phyloP scores from a whole-genome alignment of 2,329 filamentous ascomycete species.

The Pseudogymnoascus sp. region DNA sequence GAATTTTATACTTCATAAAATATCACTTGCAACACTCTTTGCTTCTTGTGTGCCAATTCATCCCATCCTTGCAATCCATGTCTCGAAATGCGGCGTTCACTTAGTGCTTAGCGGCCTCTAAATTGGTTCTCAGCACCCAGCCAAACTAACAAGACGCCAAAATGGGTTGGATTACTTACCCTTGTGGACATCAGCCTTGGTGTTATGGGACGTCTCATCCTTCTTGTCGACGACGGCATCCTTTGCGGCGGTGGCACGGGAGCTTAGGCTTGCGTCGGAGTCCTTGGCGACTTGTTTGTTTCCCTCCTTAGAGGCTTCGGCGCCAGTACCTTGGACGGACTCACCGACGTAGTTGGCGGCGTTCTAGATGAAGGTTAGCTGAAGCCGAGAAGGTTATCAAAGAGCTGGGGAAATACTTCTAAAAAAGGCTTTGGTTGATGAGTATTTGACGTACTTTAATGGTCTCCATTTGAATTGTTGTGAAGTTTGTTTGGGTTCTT shows the following conservation, averaged over 20 bases:
- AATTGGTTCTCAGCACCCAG: conserved; percentile 16
- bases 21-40: too few relatives aligned
- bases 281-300: conserved; percentile 43
- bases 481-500: too few relatives aligned
- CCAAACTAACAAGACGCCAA: conserved; percentile 16
- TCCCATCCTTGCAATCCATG: background rate
- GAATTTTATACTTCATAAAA: too few relatives aligned
- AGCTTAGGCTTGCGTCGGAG: conserved; percentile 33
- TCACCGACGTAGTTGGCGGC: conserved; percentile 49
- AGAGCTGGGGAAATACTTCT: background rate
- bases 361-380: conserved; percentile 31
- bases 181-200: conserved; percentile 38
- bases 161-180: background rate
- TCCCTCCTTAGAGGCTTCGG: conserved; percentile 46
- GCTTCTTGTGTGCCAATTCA: conserved; percentile 11
- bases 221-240: conserved; percentile 44
- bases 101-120: background rate
- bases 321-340: conserved; percentile 39
- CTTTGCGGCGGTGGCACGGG: conserved; percentile 42
- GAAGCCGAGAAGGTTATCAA: background rate
- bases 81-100: background rate
- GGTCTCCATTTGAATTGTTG: background rate
- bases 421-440: background rate
- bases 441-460: background rate
- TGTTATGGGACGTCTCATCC: conserved; percentile 43